Conservation (phyloP, 371 early-diverging fungal genomes). For the Mortierella sp. region DNA sequence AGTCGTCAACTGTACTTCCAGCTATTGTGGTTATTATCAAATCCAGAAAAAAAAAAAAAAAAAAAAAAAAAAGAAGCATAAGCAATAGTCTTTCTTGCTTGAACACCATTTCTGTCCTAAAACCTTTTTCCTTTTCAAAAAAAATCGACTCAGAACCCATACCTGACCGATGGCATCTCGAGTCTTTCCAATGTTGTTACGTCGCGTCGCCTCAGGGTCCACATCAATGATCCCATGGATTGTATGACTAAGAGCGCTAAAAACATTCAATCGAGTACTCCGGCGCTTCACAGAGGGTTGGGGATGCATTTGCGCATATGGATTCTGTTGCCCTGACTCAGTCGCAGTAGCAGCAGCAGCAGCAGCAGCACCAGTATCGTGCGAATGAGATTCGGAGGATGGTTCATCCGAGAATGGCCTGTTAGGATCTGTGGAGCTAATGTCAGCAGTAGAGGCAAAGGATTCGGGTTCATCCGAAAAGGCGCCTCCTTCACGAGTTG, state of each 20-base stretch:
- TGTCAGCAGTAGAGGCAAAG: not conserved
- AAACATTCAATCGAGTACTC: slow-evolving; percentile 62
- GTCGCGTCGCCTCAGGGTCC: slow-evolving; percentile 91
- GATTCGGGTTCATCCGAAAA: slow-evolving; percentile 36
- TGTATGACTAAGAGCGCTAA: slow-evolving; percentile 77
- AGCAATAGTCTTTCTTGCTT: not conserved
- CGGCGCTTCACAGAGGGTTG: slow-evolving; percentile 40
- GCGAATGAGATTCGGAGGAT: slow-evolving; percentile 6
- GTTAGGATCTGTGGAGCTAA: too few species aligned
- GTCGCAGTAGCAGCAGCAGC: slow-evolving; percentile 49
- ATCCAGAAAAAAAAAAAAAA: slow-evolving; percentile 12
- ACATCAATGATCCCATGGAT: slow-evolving; percentile 93
- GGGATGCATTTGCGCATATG: slow-evolving; percentile 40
- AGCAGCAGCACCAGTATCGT: slow-evolving; percentile 51
- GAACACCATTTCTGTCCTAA: too few species aligned
- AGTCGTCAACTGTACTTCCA: slow-evolving; percentile 82
- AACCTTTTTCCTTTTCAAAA: slow-evolving; percentile 2
- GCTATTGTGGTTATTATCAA: too few species aligned
- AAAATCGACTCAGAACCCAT: too few species aligned
- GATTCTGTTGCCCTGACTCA: slow-evolving; percentile 19
- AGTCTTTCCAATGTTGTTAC: slow-evolving; percentile 88
- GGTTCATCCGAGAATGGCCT: not conserved
- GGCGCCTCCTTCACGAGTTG: slow-evolving; percentile 19
- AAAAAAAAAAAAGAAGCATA: not conserved
- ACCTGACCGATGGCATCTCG: slow-evolving; percentile 83